phyloP scores from a whole-genome alignment of 2,329 filamentous ascomycete genomes.

The Cladosporium sp. region DNA sequence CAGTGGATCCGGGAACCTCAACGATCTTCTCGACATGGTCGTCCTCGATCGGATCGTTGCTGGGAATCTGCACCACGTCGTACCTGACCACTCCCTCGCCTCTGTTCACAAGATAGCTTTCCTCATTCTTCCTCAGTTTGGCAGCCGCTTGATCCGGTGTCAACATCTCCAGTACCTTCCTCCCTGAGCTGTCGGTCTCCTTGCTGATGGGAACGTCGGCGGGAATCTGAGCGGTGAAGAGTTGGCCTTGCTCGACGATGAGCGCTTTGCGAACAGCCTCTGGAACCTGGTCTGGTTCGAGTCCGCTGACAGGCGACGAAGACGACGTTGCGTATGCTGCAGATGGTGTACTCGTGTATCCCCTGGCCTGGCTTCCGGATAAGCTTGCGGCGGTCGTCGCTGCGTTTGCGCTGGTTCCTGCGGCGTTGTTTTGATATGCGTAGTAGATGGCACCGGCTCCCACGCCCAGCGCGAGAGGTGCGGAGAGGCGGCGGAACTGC shows the following conservation, averaged over 20 bases:
- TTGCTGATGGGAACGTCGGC: conserved; percentile 85
- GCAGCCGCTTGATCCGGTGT: conserved; percentile 88
- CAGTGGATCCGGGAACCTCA: conserved; percentile 64
- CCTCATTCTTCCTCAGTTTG: conserved; percentile 80
- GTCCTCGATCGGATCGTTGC: conserved; percentile 96
- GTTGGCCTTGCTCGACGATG: conserved; percentile 81
- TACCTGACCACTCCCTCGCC: conserved; percentile 91
- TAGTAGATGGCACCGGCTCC: conserved; percentile 70
- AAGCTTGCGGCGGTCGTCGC: conserved; percentile 3
- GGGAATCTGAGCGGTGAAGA: conserved; percentile 80
- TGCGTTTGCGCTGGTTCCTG: conserved; percentile 11
- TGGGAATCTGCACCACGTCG: conserved; percentile 87
- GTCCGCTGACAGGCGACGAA: conserved; percentile 17
- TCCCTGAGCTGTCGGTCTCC: conserved; percentile 74
- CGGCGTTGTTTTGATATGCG: conserved; percentile 46
- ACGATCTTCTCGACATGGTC: conserved; percentile 98
- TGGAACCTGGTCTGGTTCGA: conserved; percentile 34
- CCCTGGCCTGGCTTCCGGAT: conserved; percentile 26
- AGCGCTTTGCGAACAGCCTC: conserved; percentile 61
- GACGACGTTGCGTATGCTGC: conserved; percentile 20
- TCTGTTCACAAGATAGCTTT: conserved; percentile 83
- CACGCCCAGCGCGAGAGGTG: conserved; percentile 62
- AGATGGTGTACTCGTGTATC: conserved; percentile 23
- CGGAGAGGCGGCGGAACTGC: conserved; percentile 63
- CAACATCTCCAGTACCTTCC: conserved; percentile 90